Base-by-base conservation (phyloP, 805 yeast species). In the Kluyveromyces dobzhanskii region DNA sequence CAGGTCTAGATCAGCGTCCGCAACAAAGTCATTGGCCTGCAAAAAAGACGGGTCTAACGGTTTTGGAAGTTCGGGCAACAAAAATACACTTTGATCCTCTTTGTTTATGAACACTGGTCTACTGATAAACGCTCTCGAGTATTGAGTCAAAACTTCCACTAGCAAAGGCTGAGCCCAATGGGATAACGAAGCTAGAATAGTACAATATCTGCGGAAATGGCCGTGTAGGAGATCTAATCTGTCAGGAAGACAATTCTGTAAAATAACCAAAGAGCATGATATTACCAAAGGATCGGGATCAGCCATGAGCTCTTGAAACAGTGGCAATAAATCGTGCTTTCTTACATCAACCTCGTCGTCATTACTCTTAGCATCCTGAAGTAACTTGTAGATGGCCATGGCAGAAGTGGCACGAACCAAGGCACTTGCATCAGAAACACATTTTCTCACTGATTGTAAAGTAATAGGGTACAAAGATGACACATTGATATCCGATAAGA, bases 391-490 rank as follows among this genome's bases (percentile, higher is more conserved):
- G 24, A 87, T 67, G 0, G 95, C 84, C 35, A 81, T 69, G 2
- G 90, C 87, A 2, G 90, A 75, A 2, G 94, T 81, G 25, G 80
- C 65, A 45, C 97, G 71, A 3, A 92, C 98, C 12, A 71, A 54
- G 0, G 95, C 78, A 7, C 92, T 78, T 3, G 78, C 69, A 53
- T 92, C 99, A 7, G 70, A 60, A 3, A 74, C 61, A 5, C 82
- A 69, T 51, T 84, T 75, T 46, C 79, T 79, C 46, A 90, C 67
- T 26, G 92, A 82, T 30, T 87, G 67, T 4, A 80, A 55, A 12
- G 87, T 69, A 34, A 92, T 85, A 0, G 95, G 92, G 16, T 80
- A 71, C 29, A 92, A 80, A 6, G 90, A 84, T 2, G 85, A 75
- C 14, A 90, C 84, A 33, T 78, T 71, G 41, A 92, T 80, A n/a